Evolutionary conservation across 768 basidiomycete genomes (phyloP), one percentile per base, ranked within the genome.

Genomic region (Lyophyllum shimeji): DNA sequence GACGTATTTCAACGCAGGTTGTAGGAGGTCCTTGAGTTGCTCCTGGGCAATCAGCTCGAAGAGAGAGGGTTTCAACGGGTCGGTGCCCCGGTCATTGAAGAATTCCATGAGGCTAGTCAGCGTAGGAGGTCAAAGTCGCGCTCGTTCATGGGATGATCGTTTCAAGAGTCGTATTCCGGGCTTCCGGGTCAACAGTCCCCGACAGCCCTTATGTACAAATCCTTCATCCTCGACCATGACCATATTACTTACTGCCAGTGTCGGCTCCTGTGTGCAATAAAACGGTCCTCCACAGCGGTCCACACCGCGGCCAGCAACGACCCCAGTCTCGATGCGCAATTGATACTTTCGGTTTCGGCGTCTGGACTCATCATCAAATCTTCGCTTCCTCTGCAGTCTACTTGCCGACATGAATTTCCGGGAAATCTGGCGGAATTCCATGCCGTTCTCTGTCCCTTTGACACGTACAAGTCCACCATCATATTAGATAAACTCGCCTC

Each of bases 1-100:
- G 44, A 95, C 87, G 74, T 98, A 98, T 74, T 95, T 93, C 67
- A 97, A 75, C 13, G 95, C 94, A 31, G 96, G 96, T 65, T 98
- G 95, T 12, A 98, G 79, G 7, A 97, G 79, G 67, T 95, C 93
- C 56, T 90, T 77, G 18, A 98, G 83, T 68, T 98, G 95, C 62
- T 97, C 95, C 69, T 97, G 92, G 7, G 93, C 94, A 37, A 97
- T 78, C 11, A 98, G 82, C 67, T 98, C 95, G 64, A 96, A 98
- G 13, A 97, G 71, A 11, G 90, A 90, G 1, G 90, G 90, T 59
- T 89, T 89, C 46, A 85, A 71, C 21, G 88, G 81, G 65, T 92
- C 87, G 8, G 80, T 78, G 27, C 89, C 89, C 7, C 84, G 74
- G 63, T 89, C 86, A 63, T 87, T 87, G 73, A 89, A 89, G 76